Conservation (phyloP, 1,139 yeast genomes). For the Yamadazyma spencermartinsiae region DNA sequence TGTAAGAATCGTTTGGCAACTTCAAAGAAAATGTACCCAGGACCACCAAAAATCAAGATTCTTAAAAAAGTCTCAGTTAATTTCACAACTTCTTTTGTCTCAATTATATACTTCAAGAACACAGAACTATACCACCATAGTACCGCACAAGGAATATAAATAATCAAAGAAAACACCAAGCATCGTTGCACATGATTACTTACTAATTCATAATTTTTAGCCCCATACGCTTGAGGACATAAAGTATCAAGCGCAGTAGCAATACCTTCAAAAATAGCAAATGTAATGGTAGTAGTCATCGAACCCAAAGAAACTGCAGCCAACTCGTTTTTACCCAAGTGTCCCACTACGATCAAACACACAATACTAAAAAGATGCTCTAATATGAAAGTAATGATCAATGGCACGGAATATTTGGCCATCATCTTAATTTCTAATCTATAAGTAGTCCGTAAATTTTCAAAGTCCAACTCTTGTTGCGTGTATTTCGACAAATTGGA, state of each 20-base stretch:
- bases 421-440: constrained; percentile 49
- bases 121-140: constrained; percentile 68
- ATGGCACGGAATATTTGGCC: constrained; percentile 58
- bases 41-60: constrained; percentile 72
- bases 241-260: constrained; percentile 86
- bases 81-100: constrained; percentile 58
- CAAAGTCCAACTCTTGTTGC: constrained; percentile 26
- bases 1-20: constrained; percentile 80
- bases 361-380: constrained; percentile 75
- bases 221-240: constrained; percentile 83
- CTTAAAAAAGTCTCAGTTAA: constrained; percentile 68
- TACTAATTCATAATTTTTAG: constrained; percentile 60
- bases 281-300: constrained; percentile 83
- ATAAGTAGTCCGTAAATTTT: constrained; percentile 45
- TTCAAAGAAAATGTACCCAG: constrained; percentile 83
- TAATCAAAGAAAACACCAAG: constrained; percentile 51
- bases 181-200: constrained; percentile 68
- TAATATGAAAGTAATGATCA: constrained; percentile 64
- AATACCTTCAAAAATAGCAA: constrained; percentile 84
- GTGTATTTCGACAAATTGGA: constrained; percentile 8
- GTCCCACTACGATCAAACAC: constrained; percentile 71
- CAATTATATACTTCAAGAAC: constrained; percentile 53
- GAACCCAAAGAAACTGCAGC: constrained; percentile 86
- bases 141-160: constrained; percentile 61
- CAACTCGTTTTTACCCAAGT: constrained; percentile 66